Percentiles rank a stretch among this genome's conserved stretches.
These are phyloP conservation scores for Tetrahymena thermophila DNA, from an alignment of 73 alveolate genomes.

Conservation along the genomic window DNA sequence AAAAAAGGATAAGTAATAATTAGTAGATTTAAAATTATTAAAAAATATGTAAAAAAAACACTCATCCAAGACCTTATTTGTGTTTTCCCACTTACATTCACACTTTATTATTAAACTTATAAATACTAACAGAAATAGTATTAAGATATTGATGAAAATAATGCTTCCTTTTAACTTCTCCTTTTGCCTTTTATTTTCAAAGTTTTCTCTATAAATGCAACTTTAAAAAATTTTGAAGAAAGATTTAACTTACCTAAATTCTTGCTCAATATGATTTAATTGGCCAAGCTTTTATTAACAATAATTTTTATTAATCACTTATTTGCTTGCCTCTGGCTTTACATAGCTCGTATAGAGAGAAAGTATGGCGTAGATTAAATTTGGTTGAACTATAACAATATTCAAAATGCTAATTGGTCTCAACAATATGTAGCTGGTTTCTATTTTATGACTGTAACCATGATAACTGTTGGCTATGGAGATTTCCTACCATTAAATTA, in stretches of 20 bases:
- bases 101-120: neutral
- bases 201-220: neutral
- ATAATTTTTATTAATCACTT: constrained; percentile 43
- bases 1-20: neutral
- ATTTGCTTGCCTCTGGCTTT: constrained; percentile 61
- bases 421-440: neutral
- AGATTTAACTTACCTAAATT: neutral
- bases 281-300: constrained; percentile 14
- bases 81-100: neutral
- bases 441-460: neutral
- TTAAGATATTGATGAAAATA: neutral
- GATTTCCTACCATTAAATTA: neutral
- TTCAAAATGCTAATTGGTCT: neutral
- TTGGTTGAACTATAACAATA: neutral
- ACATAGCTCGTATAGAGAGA: constrained; percentile 31
- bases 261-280: neutral
- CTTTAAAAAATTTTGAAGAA: neutral
- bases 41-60: neutral
- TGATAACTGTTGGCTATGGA: constrained; percentile 2
- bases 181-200: neutral
- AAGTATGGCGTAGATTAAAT: neutral
- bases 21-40: neutral
- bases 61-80: neutral
- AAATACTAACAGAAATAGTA: neutral
- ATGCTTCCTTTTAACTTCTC: no score